Percentiles rank a stretch among this genome's conserved stretches.
phyloP scores from a whole-genome alignment of 495 filamentous ascomycete genomes.

The Acidomyces sp. region DNA sequence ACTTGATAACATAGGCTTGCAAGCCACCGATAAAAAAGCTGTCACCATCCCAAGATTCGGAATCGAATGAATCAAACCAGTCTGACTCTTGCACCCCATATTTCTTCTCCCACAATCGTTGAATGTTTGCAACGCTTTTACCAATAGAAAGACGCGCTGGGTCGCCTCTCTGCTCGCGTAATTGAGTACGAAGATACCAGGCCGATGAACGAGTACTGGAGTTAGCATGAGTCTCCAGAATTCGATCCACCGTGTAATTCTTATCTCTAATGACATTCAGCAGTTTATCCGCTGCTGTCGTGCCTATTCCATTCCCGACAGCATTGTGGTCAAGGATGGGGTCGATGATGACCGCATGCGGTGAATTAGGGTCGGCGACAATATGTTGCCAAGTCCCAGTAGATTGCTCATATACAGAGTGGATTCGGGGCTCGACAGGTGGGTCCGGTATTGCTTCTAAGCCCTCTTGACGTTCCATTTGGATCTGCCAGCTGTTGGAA shows the following conservation, averaged over 20 bases:
- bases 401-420: background rate
- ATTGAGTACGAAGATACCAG: conserved; percentile 32
- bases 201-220: conserved; percentile 35
- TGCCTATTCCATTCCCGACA: conserved; percentile 26
- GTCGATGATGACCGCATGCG: conserved; percentile 42
- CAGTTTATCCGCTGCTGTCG: background rate
- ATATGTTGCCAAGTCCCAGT: conserved; percentile 50
- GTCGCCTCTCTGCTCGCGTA: conserved; percentile 34
- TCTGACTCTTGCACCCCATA: conserved; percentile 35
- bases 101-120: conserved; percentile 34
- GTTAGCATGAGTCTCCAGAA: conserved; percentile 21
- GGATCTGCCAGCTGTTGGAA: too few relatives aligned
- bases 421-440: background rate
- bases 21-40: conserved; percentile 22
- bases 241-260: background rate
- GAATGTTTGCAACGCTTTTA: conserved; percentile 39
- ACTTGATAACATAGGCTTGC: conserved; percentile 17
- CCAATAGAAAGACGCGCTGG: conserved; percentile 39
- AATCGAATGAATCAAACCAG: conserved; percentile 36
- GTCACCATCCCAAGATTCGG: conserved; percentile 41
- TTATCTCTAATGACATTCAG: background rate
- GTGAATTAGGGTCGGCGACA: conserved; percentile 39
- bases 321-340: conserved; percentile 46
- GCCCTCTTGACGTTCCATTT: too few relatives aligned
- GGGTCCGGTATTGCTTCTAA: too few relatives aligned